Evolutionary conservation across 352 stramenopile genomes (phyloP).

Genomic region (Blastocystis sp.): DNA sequence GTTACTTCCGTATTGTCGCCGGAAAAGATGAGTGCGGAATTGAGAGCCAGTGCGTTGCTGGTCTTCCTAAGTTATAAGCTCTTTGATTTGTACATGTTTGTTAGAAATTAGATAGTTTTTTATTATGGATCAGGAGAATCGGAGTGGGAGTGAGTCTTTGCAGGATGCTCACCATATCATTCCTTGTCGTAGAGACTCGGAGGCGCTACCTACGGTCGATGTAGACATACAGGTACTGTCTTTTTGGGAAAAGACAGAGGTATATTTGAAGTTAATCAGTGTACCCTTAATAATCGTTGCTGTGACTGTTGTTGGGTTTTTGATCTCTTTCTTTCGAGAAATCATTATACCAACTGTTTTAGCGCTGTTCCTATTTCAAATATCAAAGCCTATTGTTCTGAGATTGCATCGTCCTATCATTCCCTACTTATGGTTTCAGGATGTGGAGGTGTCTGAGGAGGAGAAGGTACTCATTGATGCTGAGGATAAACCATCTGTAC

Average conservation of each 20-base stretch:
- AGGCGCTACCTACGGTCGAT: not conserved
- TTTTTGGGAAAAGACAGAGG: conserved; percentile 37
- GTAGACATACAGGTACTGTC: not conserved
- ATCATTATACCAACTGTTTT: conserved; percentile 49
- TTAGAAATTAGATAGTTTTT: not conserved
- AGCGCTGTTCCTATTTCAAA: conserved; percentile 51
- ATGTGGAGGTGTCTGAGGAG: not conserved
- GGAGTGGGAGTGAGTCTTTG: not conserved
- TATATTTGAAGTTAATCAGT: conserved; percentile 35
- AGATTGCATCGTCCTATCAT: conserved; percentile 14
- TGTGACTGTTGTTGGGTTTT: conserved; percentile 21
- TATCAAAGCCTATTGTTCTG: conserved; percentile 27
- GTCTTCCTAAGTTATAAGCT: conserved; percentile 58
- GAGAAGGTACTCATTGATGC: not conserved
- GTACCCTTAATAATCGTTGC: conserved; percentile 27
- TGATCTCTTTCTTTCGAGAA: conserved; percentile 34
- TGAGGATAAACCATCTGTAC: not conserved
- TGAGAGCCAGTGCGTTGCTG: conserved; percentile 61
- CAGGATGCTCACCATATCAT: not conserved
- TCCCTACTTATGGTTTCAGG: conserved; percentile 21
- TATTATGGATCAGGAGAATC: not conserved
- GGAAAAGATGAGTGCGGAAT: conserved; percentile 67
- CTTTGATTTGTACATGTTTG: not conserved
- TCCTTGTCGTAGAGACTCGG: not conserved
- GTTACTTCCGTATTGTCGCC: conserved; percentile 69